These are phyloP conservation scores for Yarrowia phangngaensis DNA, from an alignment of 805 yeast genomes.

Conservation along the genomic window DNA sequence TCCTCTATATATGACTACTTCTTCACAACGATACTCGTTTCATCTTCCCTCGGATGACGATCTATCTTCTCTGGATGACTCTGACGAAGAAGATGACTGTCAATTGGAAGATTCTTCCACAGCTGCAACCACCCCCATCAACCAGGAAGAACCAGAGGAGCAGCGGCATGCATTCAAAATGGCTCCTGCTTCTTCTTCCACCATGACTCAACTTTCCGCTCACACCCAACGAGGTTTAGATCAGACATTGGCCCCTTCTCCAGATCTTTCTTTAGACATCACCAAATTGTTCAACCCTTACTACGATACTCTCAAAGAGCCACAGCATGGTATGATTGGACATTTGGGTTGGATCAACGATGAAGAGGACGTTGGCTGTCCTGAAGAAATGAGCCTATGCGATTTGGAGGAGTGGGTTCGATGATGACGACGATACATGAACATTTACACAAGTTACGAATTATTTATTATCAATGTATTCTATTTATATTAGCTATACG, in stretches of 20 bases:
- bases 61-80: constrained; percentile 17
- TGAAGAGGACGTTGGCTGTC: constrained; percentile 24
- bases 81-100: constrained; percentile 16
- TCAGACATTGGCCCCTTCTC: constrained; percentile 11
- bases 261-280: constrained; percentile 12
- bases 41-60: constrained; percentile 18
- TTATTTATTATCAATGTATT: constrained; percentile 24
- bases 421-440: neutral
- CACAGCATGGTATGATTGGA: constrained; percentile 1
- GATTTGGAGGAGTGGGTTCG: constrained; percentile 21
- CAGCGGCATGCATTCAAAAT: constrained; percentile 3
- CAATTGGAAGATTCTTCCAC: constrained; percentile 22
- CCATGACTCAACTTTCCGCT: neutral
- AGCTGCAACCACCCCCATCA: constrained; percentile 16
- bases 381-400: constrained; percentile 15
- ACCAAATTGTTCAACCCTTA: constrained; percentile 23
- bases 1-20: constrained; percentile 13
- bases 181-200: neutral
- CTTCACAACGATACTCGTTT: constrained; percentile 17
- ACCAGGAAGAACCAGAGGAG: constrained; percentile 13
- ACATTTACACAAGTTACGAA: constrained; percentile 6
- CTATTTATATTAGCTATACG: constrained; percentile 1
- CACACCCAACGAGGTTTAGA: constrained; percentile 8
- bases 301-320: constrained; percentile 13
- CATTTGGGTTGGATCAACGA: constrained; percentile 24